phyloP scores from a whole-genome alignment of 2,329 filamentous ascomycete species.

The Biscogniauxia mediterranea region DNA sequence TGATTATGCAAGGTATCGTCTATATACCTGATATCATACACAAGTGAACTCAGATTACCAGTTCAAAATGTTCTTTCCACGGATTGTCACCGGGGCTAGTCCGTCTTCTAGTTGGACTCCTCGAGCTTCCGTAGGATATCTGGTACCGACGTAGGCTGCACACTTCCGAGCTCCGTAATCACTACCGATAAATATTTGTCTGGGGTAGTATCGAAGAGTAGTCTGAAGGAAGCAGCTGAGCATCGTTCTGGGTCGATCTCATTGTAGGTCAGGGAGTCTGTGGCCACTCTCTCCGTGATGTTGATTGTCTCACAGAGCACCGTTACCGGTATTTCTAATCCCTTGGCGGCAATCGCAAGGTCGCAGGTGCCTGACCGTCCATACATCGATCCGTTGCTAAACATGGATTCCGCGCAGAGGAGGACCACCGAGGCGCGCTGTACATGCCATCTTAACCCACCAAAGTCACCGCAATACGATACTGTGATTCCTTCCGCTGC shows the following conservation, averaged over 20 bases:
- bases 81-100: conserved; percentile 6
- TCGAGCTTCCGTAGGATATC: conserved; percentile 57
- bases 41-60: background rate
- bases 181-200: conserved; percentile 85
- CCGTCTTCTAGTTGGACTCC: conserved; percentile 45
- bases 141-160: conserved; percentile 83
- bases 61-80: background rate
- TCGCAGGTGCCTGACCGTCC: conserved; percentile 84
- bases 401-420: conserved; percentile 89
- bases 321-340: conserved; percentile 75
- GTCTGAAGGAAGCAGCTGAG: conserved; percentile 51
- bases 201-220: conserved; percentile 91
- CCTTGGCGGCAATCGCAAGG: conserved; percentile 78
- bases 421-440: conserved; percentile 68
- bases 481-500: conserved; percentile 68
- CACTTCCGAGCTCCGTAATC: conserved; percentile 84
- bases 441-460: conserved; percentile 73
- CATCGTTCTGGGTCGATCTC: conserved; percentile 79
- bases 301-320: conserved; percentile 95
- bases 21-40: conserved; percentile 17
- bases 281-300: conserved; percentile 79
- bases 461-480: conserved; percentile 74
- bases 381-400: conserved; percentile 89
- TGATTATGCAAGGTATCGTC: conserved; percentile 14
- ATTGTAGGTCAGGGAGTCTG: conserved; percentile 92